phyloP scores from a whole-genome alignment of 208 protist genomes.

The Dictyostelium gargantuum region DNA sequence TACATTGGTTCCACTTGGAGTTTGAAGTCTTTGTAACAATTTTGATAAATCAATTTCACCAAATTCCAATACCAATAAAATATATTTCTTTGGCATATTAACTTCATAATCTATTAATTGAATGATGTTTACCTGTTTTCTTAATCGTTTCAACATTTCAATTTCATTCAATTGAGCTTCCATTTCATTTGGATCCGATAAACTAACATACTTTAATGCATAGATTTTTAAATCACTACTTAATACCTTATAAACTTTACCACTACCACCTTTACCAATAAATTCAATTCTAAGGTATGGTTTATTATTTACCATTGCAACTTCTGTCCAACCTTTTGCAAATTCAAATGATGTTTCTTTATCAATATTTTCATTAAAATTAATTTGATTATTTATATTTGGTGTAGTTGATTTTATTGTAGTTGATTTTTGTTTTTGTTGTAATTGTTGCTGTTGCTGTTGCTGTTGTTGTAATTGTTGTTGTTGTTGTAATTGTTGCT shows the following conservation, averaged over 20 bases:
- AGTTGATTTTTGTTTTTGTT: not conserved
- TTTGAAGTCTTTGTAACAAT: slow-evolving; percentile 67
- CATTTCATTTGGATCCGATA: slow-evolving; percentile 34
- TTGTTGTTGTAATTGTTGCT: not conserved
- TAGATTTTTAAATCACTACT: slow-evolving; percentile 69
- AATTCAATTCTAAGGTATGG: slow-evolving; percentile 76
- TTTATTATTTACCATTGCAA: slow-evolving; percentile 75
- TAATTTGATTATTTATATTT: not conserved
- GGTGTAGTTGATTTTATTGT: not conserved
- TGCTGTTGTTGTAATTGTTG: not conserved
- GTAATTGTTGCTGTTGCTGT: slow-evolving; percentile 3
- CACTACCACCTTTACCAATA: slow-evolving; percentile 83
- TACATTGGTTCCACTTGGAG: slow-evolving; percentile 48
- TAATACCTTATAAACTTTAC: slow-evolving; percentile 81
- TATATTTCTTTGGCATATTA: not conserved
- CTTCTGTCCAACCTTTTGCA: slow-evolving; percentile 54
- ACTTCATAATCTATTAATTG: slow-evolving; percentile 74
- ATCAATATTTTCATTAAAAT: not conserved
- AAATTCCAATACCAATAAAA: slow-evolving; percentile 85
- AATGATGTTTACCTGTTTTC: slow-evolving; percentile 76
- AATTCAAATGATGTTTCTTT: slow-evolving; percentile 11
- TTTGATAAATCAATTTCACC: slow-evolving; percentile 84
- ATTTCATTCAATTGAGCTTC: slow-evolving; percentile 86
- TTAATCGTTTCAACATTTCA: slow-evolving; percentile 79
- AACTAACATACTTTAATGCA: slow-evolving; percentile 79